phyloP scores from a whole-genome alignment of 1,139 yeast species.

The Pichia sp. region DNA sequence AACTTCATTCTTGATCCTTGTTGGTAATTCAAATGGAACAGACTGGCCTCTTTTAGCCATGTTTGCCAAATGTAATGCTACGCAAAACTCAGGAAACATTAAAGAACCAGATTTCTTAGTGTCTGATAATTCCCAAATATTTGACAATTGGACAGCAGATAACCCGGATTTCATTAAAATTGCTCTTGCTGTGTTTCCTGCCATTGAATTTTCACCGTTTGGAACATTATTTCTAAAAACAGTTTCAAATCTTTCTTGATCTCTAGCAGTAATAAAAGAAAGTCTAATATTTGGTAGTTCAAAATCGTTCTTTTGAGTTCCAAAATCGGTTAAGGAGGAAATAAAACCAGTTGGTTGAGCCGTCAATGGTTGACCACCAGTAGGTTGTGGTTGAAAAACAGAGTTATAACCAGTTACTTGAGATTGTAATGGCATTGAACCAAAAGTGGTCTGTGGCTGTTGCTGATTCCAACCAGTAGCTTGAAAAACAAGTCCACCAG shows the following conservation, averaged over 20 bases:
- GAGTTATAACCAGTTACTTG: conserved; percentile 28
- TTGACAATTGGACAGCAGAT: conserved; percentile 69
- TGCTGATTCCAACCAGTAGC: conserved; percentile 28
- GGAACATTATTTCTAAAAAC: conserved; percentile 74
- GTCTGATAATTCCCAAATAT: conserved; percentile 87
- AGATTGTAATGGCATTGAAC: conserved; percentile 31
- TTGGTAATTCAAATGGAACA: conserved; percentile 68
- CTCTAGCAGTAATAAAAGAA: conserved; percentile 77
- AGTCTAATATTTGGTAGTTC: conserved; percentile 66
- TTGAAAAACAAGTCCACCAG: conserved; percentile 27
- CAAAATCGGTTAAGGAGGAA: conserved; percentile 31
- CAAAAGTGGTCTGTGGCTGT: conserved; percentile 27
- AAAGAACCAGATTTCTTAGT: conserved; percentile 80
- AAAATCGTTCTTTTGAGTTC: conserved; percentile 33
- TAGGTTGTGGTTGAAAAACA: conserved; percentile 10
- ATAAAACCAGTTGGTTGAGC: conserved; percentile 36
- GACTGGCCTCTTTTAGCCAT: conserved; percentile 70
- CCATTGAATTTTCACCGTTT: conserved; percentile 68
- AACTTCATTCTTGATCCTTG: conserved; percentile 74
- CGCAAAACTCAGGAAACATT: conserved; percentile 89
- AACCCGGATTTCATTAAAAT: conserved; percentile 78
- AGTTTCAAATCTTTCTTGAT: conserved; percentile 79
- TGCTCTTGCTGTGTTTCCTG: conserved; percentile 73
- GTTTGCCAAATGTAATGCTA: conserved; percentile 86
- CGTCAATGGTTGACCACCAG: conserved; percentile 31